phyloP scores from a whole-genome alignment of 352 stramenopile genomes.

The Phytophthora cactorum region DNA sequence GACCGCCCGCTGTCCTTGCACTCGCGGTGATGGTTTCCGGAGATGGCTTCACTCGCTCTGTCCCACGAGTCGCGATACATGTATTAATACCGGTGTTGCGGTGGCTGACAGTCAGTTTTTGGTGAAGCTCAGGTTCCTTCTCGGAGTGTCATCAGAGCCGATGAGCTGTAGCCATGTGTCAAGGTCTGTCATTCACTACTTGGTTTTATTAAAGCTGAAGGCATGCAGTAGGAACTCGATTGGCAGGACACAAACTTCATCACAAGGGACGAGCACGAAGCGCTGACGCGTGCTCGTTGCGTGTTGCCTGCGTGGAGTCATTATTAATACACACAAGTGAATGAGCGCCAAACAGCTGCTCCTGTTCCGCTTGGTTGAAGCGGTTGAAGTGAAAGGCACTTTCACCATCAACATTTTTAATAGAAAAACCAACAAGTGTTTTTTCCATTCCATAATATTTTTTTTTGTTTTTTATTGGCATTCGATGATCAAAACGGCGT shows the following conservation, averaged over 20 bases:
- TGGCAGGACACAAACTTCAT: neutral
- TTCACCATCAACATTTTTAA: too few species aligned
- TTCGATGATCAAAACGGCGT: too few species aligned
- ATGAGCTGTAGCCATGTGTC: too few species aligned
- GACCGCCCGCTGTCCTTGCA: neutral
- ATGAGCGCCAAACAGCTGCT: neutral
- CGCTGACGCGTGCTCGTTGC: slow-evolving; percentile 9
- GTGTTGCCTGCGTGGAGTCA: neutral
- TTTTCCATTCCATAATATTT: too few species aligned
- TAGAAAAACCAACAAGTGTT: too few species aligned
- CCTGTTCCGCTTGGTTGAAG: neutral
- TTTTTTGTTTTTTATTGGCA: too few species aligned
- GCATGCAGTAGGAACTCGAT: too few species aligned
- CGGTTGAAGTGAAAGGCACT: neutral
- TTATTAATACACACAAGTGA: slow-evolving; percentile 3
- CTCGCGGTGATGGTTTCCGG: neutral
- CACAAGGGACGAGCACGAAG: neutral
- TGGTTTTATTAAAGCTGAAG: too few species aligned
- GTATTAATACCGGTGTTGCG: neutral
- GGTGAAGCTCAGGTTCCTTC: too few species aligned
- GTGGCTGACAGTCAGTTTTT: neutral
- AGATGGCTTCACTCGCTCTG: neutral
- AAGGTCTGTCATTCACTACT: too few species aligned
- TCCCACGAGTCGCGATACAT: too few species aligned
- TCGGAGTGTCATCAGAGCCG: too few species aligned